Evolutionary conservation across 1,284 basidiomycete species (phyloP).

Genomic region (Malassezia restricta): DNA sequence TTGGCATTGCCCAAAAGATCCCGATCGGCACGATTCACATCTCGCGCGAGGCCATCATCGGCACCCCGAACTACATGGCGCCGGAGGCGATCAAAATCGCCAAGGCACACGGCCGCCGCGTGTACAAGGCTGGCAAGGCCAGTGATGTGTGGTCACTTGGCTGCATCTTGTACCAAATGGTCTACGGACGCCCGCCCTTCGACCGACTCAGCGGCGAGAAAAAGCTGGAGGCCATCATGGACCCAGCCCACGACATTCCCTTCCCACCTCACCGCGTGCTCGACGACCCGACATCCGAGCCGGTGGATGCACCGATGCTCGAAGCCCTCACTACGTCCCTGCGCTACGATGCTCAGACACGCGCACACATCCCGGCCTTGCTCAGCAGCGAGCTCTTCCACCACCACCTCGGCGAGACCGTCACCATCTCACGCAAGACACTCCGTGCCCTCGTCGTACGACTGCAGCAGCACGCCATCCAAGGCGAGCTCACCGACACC

Average conservation of each 20-base stretch:
- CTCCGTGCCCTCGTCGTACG: slow-evolving; percentile 29
- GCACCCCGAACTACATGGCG: slow-evolving; percentile 47
- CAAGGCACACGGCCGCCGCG: slow-evolving; percentile 36
- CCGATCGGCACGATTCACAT: slow-evolving; percentile 45
- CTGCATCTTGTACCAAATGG: slow-evolving; percentile 92
- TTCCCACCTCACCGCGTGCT: slow-evolving; percentile 60
- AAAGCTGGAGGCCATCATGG: slow-evolving; percentile 78
- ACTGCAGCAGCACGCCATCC: slow-evolving; percentile 21
- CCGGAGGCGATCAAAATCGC: slow-evolving; percentile 44
- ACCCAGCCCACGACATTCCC: slow-evolving; percentile 59
- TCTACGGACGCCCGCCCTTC: slow-evolving; percentile 83
- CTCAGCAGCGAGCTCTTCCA: slow-evolving; percentile 28
- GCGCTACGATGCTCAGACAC: slow-evolving; percentile 59
- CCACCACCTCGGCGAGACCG: slow-evolving; percentile 18
- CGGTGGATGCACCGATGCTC: slow-evolving; percentile 60
- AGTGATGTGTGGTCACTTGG: slow-evolving; percentile 91
- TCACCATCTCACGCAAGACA: slow-evolving; percentile 22
- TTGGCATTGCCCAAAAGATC: slow-evolving; percentile 84
- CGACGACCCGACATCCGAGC: slow-evolving; percentile 45
- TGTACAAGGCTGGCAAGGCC: slow-evolving; percentile 46
- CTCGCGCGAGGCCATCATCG: slow-evolving; percentile 41
- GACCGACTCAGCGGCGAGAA: slow-evolving; percentile 73
- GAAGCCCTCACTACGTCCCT: slow-evolving; percentile 64
- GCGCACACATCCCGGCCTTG: slow-evolving; percentile 64
- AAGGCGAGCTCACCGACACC: slow-evolving; percentile 31